Evolutionary conservation across 2,329 filamentous ascomycete genomes (phyloP).

Genomic region (Trichoderma sp.): DNA sequence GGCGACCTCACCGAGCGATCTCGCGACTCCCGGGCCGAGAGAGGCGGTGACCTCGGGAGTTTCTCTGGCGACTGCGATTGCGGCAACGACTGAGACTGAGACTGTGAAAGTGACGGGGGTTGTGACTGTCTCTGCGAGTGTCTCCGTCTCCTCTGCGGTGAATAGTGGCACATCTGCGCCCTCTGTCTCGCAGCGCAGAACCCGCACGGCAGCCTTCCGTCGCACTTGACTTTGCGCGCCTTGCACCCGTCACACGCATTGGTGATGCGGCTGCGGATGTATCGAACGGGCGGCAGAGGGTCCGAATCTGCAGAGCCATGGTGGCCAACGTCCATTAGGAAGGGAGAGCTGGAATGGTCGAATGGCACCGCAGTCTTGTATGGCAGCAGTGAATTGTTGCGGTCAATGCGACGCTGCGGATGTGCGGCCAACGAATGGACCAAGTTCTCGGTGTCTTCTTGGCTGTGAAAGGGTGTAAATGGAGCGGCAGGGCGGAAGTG

Average conservation of each 20-base stretch:
- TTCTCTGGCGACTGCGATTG: not conserved
- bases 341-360: not conserved
- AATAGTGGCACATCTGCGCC: conserved; percentile 51
- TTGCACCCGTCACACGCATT: conserved; percentile 60
- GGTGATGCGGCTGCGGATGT: conserved; percentile 50
- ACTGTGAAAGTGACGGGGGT: no score
- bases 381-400: no score
- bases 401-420: conserved; percentile 17
- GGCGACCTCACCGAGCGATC: conserved; percentile 15
- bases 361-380: no score
- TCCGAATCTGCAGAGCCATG: conserved; percentile 1
- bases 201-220: conserved; percentile 55
- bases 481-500: conserved; percentile 2
- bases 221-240: conserved; percentile 58
- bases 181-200: conserved; percentile 52
- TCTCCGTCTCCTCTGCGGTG: conserved; percentile 47
- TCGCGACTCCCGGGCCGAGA: conserved; percentile 19
- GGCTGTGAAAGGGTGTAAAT: not conserved
- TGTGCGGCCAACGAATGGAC: not conserved
- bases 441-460: not conserved
- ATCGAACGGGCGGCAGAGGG: conserved; percentile 27
- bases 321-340: conserved; percentile 13
- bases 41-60: conserved; percentile 24
- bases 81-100: no score
- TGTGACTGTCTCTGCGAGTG: conserved; percentile 28